Evolutionary conservation across 345 rosid genomes (phyloP), one percentile per base, ranked within the genome.

Genomic region (Cardiospermum halicacabum): DNA sequence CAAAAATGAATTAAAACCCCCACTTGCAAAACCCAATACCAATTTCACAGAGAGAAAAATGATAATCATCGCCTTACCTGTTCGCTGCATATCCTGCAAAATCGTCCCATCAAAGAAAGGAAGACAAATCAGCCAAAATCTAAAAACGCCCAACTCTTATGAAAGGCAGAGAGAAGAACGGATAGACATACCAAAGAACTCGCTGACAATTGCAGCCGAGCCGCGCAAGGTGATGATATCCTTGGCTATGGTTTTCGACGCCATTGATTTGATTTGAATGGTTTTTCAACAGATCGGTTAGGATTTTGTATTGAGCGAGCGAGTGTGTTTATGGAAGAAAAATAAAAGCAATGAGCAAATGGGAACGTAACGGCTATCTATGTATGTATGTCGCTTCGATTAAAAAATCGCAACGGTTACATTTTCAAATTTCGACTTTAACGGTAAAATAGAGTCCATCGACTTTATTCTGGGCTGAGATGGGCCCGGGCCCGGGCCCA

Each of bases 141-240:
- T n/a, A n/a, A n/a, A n/a, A n/a, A n/a, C 58, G 53, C 42, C 11
- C 16, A 24, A 37, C 55, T 26, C n/a, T 8, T 0, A 57, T 47
- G 57, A 3, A 11, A 26, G 31, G 60, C 15, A 2, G 43, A 66
- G 64, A 48, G 25, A 27, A 34, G 39, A 7, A 34, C 47, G 50
- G 10, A 37, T 15, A 3, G n/a, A 68, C 84, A 26, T 58, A 87
- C 99, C 95, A 64, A 94, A 94, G 58, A 94, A 91, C 72, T 94
- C 99, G 78, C 99, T 87, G 75, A 89, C 97, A 69, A 94, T 94
- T 0, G 99, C 91, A 3, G 99, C 96, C 21, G 99, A 94, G 61
- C 99, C 99, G 37, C 96, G 92, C 2, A 94, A 77, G 34, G 99
- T 94, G 78, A 94, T 94, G 77, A 94, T 91, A 62, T 94, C 99